Base-by-base conservation (phyloP, 2,329 filamentous ascomycete species). In the Colletotrichum sublineola region DNA sequence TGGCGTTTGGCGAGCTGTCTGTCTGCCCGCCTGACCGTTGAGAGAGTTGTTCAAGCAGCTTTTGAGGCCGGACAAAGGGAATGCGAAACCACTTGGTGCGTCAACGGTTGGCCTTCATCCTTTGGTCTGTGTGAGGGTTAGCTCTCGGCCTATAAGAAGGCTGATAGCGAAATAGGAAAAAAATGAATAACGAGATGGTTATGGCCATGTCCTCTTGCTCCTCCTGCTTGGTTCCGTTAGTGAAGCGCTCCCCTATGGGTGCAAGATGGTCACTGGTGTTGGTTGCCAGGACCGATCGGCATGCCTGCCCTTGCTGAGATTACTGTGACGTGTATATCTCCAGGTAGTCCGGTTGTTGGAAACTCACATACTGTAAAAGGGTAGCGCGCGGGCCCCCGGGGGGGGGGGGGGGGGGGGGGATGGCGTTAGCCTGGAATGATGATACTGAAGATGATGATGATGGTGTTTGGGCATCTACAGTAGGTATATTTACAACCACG, bases 1-100 rank as follows among this genome's bases (percentile, higher is more conserved):
- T 61, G 48, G 56, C 64, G 14, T 24, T 63, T 71, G 53, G 46
- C 40, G n/a, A 20, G 20, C 33, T 50, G 44, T 29, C 53, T 56
- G 31, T 5, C 20, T 53, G 33, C 48, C 48, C n/a, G 56, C 40
- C 53, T 38, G 53, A 60, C 62, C 56, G 40, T 71, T 40, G 46
- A 44, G 56, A 63, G 36, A 29, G 20, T 31, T 8, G 20, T 38
- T 24, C 6, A 46, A 46, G 44, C 42, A 48, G 31, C 31, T n/a
- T 46, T 46, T 3, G 56, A 62, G 40, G 24, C 64, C 50, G 29
- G 38, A 50, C 56, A 62, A 57, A 62, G 68, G 63, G 40, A 36
- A 64, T 38, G 11, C 33, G 8, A 31, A 31, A 29, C 8, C n/a
- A 36, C 29, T 12, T 44, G 29, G 36, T 40, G 36, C 15, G 40